Base-by-base conservation (phyloP, 495 filamentous ascomycete species). In the Neurospora sp. region DNA sequence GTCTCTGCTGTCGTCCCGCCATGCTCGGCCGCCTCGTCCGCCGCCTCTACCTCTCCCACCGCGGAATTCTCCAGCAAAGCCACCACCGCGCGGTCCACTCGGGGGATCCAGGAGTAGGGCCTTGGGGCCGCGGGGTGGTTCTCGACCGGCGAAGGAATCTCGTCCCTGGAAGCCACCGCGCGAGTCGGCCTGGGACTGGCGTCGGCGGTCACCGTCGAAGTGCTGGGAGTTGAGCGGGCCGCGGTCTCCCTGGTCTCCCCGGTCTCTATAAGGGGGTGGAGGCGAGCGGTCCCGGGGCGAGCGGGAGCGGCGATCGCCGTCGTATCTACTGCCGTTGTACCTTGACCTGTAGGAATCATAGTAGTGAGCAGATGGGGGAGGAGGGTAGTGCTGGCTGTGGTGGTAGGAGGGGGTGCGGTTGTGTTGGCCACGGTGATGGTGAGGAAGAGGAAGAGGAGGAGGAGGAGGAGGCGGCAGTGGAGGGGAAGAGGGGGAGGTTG, bases 91-190 rank as follows among this genome's bases (percentile, higher is more conserved):
- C 9, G 86, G 86, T 7, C 90, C 90, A 76, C 88, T 87, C 39
- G 90, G 88, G 4, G 89, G 81, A 76, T 93, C 91, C 54, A 66
- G 54, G 27, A 91, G 84, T 72, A 91, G 78, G 9, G 90, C 92
- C 78, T 91, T 92, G 0, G 92, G 92, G 4, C 89, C 92, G 42
- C 91, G 85, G 2, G 92, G 92, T 0, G 92, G 90, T 39, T 86
- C 84, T 72, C 78, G 78, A 5, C 84, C 81, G 9, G 80, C 80
- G 8, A 83, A 72, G 4, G 81, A 75, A 66, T 86, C 83, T 42
- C 85, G 82, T 70, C 54, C 54, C 12, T 66, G 54, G 54, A 62
- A 62, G 54, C 54, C 54, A 14, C 54, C 87, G 87, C 12, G 78
- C 75, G 73, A 88, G 84, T 74, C 89, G 82, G 74, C 85, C 84